Conservation (phyloP, 768 basidiomycete species). For the Hirschioporus abietinus region DNA sequence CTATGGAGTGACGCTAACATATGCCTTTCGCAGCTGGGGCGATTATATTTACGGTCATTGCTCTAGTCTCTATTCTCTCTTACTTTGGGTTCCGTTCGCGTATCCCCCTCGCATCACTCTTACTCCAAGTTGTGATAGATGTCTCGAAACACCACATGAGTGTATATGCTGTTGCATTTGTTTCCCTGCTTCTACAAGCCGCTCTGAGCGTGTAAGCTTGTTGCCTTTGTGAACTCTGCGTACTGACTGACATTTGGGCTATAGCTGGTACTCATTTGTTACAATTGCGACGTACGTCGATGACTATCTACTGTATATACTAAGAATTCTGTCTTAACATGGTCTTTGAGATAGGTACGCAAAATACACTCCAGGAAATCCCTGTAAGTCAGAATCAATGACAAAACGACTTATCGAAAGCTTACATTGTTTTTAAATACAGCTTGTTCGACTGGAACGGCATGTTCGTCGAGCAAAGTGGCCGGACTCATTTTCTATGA, state of each 20-base stretch:
- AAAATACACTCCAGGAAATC: slow-evolving; percentile 75
- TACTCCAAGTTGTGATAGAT: slow-evolving; percentile 81
- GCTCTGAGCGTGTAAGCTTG: slow-evolving; percentile 56
- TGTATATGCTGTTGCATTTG: slow-evolving; percentile 73
- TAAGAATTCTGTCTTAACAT: not conserved
- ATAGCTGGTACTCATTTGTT: slow-evolving; percentile 74
- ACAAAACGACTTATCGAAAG: not conserved
- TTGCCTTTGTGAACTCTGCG: not conserved
- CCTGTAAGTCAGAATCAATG: slow-evolving; percentile 37
- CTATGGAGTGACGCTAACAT: not conserved
- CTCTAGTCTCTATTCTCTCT: slow-evolving; percentile 64
- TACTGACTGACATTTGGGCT: slow-evolving; percentile 11
- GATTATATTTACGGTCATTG: slow-evolving; percentile 79
- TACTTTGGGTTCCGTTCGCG: slow-evolving; percentile 70
- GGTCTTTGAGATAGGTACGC: slow-evolving; percentile 31
- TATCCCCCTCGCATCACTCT: slow-evolving; percentile 73
- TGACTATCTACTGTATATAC: not conserved
- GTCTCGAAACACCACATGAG: slow-evolving; percentile 77
- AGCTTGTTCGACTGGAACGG: slow-evolving; percentile 46
- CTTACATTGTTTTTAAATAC: not conserved
- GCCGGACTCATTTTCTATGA: slow-evolving; percentile 74
- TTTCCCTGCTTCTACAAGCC: slow-evolving; percentile 66
- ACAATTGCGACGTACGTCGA: slow-evolving; percentile 61
- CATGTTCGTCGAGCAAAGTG: slow-evolving; percentile 70
- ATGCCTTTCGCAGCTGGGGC: slow-evolving; percentile 54